These are phyloP conservation scores for Penicillium angulare DNA, from an alignment of 495 filamentous ascomycete genomes.

Conservation along the genomic window DNA sequence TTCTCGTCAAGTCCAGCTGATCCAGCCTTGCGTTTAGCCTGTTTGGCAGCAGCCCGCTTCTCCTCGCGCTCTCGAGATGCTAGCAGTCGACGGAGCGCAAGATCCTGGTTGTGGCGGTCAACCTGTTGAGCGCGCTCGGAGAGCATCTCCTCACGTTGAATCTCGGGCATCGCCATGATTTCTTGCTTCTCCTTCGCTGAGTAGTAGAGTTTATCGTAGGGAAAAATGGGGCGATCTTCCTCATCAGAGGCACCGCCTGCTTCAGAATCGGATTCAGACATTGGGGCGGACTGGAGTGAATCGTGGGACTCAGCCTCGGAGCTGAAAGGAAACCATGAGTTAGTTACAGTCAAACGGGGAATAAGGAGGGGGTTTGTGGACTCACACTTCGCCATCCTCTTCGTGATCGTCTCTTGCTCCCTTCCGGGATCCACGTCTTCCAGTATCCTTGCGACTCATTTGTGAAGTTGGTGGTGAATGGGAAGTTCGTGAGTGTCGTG, in stretches of 20 bases:
- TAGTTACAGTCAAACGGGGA: conserved; percentile 1
- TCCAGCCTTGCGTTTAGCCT: conserved; percentile 80
- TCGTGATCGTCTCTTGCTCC: conserved; percentile 62
- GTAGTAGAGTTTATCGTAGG: conserved; percentile 83
- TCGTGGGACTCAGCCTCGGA: conserved; percentile 65
- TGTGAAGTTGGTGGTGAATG: conserved; percentile 27
- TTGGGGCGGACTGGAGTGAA: conserved; percentile 79
- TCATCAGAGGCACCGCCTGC: conserved; percentile 49
- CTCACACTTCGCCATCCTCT: conserved; percentile 84
- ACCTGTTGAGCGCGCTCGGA: conserved; percentile 82
- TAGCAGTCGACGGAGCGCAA: conserved; percentile 77
- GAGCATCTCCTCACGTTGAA: conserved; percentile 84
- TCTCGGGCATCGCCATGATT: conserved; percentile 84
- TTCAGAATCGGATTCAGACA: conserved; percentile 74
- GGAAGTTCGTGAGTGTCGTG: conserved; percentile 35
- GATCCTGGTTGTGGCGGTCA: conserved; percentile 76
- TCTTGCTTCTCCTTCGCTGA: conserved; percentile 74
- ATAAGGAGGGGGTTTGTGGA: conserved; percentile 16
- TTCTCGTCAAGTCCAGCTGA: conserved; percentile 69
- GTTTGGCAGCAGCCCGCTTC: conserved; percentile 47
- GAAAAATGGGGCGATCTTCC: conserved; percentile 66
- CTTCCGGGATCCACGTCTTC: conserved; percentile 44
- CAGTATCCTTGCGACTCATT: conserved; percentile 48
- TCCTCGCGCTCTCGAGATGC: conserved; percentile 65
- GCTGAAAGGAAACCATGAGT: conserved; percentile 28